Conservation (phyloP, 192 early-diverging fungal species). For the Chytriomyces hyalinus region DNA sequence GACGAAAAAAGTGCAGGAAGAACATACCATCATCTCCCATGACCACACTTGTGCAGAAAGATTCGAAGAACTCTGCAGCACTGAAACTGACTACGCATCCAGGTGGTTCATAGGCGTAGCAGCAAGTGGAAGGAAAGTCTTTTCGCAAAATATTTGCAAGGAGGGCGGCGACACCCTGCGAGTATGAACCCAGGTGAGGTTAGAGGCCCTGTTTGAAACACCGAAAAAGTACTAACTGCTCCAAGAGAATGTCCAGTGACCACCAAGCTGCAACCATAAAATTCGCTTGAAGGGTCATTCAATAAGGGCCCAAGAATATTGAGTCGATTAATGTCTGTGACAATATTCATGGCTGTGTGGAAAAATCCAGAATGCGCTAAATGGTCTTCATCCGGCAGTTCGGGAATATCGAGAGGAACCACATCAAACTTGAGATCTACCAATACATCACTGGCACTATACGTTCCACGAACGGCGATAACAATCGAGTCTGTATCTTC, state of each 20-base stretch:
- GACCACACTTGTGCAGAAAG: slow-evolving; percentile 47
- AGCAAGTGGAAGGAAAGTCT: slow-evolving; percentile 34
- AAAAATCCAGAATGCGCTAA: slow-evolving; percentile 45
- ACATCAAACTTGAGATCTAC: slow-evolving; percentile 52
- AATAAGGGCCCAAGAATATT: slow-evolving; percentile 34
- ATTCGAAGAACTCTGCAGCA: slow-evolving; percentile 39
- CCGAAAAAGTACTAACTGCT: slow-evolving; percentile 12
- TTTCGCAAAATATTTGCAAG: slow-evolving; percentile 35
- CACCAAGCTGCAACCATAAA: slow-evolving; percentile 39
- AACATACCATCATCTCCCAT: slow-evolving; percentile 41
- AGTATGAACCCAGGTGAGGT: not conserved
- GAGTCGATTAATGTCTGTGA: slow-evolving; percentile 30
- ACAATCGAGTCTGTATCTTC: slow-evolving; percentile 46
- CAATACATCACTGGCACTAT: slow-evolving; percentile 45
- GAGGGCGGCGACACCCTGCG: slow-evolving; percentile 45
- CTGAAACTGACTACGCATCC: slow-evolving; percentile 32
- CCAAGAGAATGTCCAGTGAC: slow-evolving; percentile 53
- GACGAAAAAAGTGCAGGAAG: too few relatives aligned
- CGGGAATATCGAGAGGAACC: slow-evolving; percentile 37
- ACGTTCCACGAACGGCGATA: slow-evolving; percentile 53
- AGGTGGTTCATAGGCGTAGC: slow-evolving; percentile 43
- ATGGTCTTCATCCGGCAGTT: slow-evolving; percentile 38
- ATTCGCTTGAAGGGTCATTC: slow-evolving; percentile 15
- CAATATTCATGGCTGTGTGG: slow-evolving; percentile 43
- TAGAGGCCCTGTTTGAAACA: not conserved